Percentiles rank a stretch among this genome's conserved stretches.
These are phyloP conservation scores for Diaporthe batatas DNA, from an alignment of 2,329 filamentous ascomycete species.

Conservation along the genomic window DNA sequence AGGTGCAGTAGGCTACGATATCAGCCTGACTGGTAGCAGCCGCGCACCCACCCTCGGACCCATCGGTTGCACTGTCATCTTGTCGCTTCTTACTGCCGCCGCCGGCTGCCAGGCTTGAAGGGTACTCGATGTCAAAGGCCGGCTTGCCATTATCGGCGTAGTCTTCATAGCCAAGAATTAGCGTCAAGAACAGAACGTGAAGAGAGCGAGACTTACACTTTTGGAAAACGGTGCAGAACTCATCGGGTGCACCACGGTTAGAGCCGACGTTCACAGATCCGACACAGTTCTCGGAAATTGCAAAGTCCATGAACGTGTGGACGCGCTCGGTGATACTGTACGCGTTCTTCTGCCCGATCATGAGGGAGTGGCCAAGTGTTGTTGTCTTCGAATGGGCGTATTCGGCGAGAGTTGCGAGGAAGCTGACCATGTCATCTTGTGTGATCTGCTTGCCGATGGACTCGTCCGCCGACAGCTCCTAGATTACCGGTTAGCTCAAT, in stretches of 20 bases:
- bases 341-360: conserved; percentile 42
- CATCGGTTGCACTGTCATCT: conserved; percentile 9
- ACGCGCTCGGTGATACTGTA: conserved; percentile 20
- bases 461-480: conserved; percentile 32
- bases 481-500: background rate
- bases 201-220: background rate
- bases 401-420: conserved; percentile 28
- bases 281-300: conserved; percentile 37
- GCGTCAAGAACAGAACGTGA: background rate
- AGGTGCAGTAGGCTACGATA: conserved; percentile 26
- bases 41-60: conserved; percentile 23
- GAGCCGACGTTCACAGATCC: conserved; percentile 20
- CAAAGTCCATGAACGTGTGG: conserved; percentile 39
- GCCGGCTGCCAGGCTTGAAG: conserved; percentile 34
- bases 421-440: conserved; percentile 38
- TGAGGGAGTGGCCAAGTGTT: conserved; percentile 21
- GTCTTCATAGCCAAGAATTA: background rate
- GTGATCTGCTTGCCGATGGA: conserved; percentile 39
- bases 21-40: conserved; percentile 23
- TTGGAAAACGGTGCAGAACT: conserved; percentile 36
- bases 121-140: conserved; percentile 41
- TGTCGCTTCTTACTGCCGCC: conserved; percentile 9
- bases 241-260: conserved; percentile 27
- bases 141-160: conserved; percentile 38
- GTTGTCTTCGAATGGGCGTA: conserved; percentile 40